These are phyloP conservation scores for Claviceps humidiphila DNA, from an alignment of 2,329 filamentous ascomycete species.

Conservation along the genomic window DNA sequence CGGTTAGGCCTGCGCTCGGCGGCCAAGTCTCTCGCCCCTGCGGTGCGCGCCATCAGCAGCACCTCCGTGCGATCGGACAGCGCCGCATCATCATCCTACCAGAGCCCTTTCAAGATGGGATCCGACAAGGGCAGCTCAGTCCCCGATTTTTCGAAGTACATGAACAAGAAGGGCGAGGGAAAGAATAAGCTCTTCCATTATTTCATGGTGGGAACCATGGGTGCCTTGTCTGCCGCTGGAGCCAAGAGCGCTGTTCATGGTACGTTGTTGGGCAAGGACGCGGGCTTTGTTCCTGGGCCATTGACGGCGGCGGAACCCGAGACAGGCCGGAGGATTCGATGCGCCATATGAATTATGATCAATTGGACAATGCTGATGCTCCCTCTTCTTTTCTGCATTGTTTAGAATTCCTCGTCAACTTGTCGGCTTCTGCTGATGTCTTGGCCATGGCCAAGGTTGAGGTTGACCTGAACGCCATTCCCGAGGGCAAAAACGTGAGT, in stretches of 20 bases:
- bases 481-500: slow-evolving; percentile 97
- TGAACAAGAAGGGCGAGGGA: slow-evolving; percentile 51
- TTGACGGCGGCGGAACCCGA: background rate
- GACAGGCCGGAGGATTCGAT: slow-evolving; percentile 3
- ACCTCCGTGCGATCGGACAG: slow-evolving; percentile 34
- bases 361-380: slow-evolving; percentile 17
- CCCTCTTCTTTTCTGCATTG: slow-evolving; percentile 5
- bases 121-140: slow-evolving; percentile 51
- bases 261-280: slow-evolving; percentile 34
- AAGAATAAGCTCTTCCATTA: slow-evolving; percentile 85
- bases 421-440: slow-evolving; percentile 97
- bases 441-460: slow-evolving; percentile 99
- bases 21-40: slow-evolving; percentile 26
- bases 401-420: slow-evolving; percentile 97
- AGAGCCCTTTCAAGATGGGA: slow-evolving; percentile 52
- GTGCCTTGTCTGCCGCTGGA: slow-evolving; percentile 79
- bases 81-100: slow-evolving; percentile 37
- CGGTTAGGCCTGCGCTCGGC: slow-evolving; percentile 53
- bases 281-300: background rate
- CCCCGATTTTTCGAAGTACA: slow-evolving; percentile 82
- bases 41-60: slow-evolving; percentile 43
- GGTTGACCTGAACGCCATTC: slow-evolving; percentile 81
- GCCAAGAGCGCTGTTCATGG: slow-evolving; percentile 98
- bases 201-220: slow-evolving; percentile 97
- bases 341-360: background rate